Percentiles rank a stretch among this genome's conserved stretches.
phyloP scores from a whole-genome alignment of 2,329 filamentous ascomycete genomes.

The Neofusicoccum laricinum region DNA sequence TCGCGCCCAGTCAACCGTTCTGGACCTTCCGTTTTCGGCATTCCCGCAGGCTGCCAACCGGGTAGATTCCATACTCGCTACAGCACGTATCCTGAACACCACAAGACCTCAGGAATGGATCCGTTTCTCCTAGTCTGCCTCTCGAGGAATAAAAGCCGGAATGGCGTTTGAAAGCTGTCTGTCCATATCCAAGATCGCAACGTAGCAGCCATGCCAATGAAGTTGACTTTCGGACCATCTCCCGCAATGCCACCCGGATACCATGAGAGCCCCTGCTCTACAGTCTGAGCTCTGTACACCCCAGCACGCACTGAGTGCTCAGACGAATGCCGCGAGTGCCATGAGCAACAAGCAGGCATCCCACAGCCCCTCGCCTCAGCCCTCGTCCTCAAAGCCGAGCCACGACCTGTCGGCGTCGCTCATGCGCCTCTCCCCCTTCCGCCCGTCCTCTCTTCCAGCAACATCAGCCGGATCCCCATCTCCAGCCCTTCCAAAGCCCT shows the following conservation, averaged over 20 bases:
- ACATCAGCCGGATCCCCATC: background rate
- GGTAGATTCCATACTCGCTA: background rate
- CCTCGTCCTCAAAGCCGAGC: background rate
- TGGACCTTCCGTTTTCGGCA: background rate
- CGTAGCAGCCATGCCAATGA: no score
- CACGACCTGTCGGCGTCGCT: background rate
- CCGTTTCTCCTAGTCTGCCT: no score
- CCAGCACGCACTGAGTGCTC: no score
- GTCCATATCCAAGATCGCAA: no score
- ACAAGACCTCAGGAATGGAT: no score
- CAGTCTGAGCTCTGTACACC: no score
- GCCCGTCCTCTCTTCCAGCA: background rate
- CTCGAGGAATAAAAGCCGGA: no score
- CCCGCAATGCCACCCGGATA: no score
- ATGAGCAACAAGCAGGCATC: background rate
- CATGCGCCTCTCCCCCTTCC: background rate
- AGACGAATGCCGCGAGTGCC: no score
- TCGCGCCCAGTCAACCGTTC: background rate
- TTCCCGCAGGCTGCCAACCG: background rate
- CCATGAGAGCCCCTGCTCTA: no score
- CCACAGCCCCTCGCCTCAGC: background rate
- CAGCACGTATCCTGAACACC: background rate
- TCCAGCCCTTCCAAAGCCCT: background rate
- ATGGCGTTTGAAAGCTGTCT: no score
- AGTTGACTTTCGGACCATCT: no score